These are phyloP conservation scores for Hypoxylon sp. DNA, from an alignment of 2,329 filamentous ascomycete genomes.

Conservation along the genomic window DNA sequence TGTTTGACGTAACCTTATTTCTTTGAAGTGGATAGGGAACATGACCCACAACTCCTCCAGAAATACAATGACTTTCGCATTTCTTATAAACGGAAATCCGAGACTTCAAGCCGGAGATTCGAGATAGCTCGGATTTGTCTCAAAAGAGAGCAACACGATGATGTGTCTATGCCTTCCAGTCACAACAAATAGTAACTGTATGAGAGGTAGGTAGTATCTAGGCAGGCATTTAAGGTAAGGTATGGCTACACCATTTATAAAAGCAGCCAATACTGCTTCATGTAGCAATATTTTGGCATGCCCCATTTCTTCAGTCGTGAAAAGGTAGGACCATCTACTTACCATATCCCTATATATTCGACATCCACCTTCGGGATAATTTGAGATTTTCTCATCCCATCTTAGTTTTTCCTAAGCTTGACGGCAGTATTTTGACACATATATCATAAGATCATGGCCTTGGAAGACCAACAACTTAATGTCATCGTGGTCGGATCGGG, in stretches of 20 bases:
- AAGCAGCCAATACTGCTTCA: neutral
- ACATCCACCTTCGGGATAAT: slow-evolving; percentile 1
- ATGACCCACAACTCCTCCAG: slow-evolving; percentile 3
- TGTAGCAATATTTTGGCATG: neutral
- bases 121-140: slow-evolving; percentile 29
- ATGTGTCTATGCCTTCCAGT: slow-evolving; percentile 20
- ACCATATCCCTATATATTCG: neutral
- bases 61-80: slow-evolving; percentile 12
- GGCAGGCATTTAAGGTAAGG: neutral
- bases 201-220: neutral
- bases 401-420: neutral
- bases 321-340: slow-evolving; percentile 1
- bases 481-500: slow-evolving; percentile 49
- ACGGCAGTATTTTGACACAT: neutral
- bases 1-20: slow-evolving; percentile 18
- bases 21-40: neutral
- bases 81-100: slow-evolving; percentile 31
- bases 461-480: slow-evolving; percentile 35
- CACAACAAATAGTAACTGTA: slow-evolving; percentile 17
- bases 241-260: slow-evolving; percentile 7
- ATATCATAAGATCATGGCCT: slow-evolving; percentile 25
- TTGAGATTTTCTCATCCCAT: neutral
- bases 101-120: slow-evolving; percentile 34
- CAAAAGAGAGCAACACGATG: slow-evolving; percentile 7
- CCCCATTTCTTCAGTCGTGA: slow-evolving; percentile 1